Base-by-base conservation (phyloP, 2,329 filamentous ascomycete species). In the Scedosporium apiospermum region DNA sequence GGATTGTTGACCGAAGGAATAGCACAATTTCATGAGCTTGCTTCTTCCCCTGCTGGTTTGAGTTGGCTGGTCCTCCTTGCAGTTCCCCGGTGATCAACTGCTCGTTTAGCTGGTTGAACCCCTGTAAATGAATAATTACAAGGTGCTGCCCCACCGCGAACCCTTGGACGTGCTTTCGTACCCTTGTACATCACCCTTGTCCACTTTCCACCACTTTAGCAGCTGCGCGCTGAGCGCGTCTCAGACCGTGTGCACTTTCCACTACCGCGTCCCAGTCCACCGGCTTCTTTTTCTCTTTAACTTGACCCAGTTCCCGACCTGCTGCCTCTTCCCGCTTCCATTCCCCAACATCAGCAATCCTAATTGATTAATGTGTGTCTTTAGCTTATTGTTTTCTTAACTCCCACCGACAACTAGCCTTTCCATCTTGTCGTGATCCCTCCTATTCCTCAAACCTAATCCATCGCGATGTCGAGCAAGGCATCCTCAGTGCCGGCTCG, bases 401-500 rank as follows among this genome's bases (percentile, higher is more conserved):
- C 16, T 61, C 44, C 6, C 14, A 12, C 14, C 42, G 6, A 38
- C 23, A 23, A 57, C 7, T 27, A 16, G 23, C 51, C 12, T 57
- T 23, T 27, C 51, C 26, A 2, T 6, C 23, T 30, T 57, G n/a
- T 57, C 4, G 23, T 23, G 23, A 2, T 26, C 18, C 26, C 14
- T 14, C 51, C 51, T 6, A 6, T 30, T 57, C 51, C 51, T 27
- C 14, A 14, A 4, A 7, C 16, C 3, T 18, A 41, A 61, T 38
- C 44, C n/a, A 14, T 27, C 49, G 27, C 46, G 23, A 61, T 61
- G 60, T 55, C 60, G 49, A 61, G 59, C 59, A 62, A 42, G 55
- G 51, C 61, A 12, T 41, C 60, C 38, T 42, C 49, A n/a, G 60
- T 64, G 62, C 55, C 64, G 7, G 59, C 60, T 21, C 61, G 62